Base-by-base conservation (phyloP, 2,329 filamentous ascomycete species). In the Trichoderma harzianum region DNA sequence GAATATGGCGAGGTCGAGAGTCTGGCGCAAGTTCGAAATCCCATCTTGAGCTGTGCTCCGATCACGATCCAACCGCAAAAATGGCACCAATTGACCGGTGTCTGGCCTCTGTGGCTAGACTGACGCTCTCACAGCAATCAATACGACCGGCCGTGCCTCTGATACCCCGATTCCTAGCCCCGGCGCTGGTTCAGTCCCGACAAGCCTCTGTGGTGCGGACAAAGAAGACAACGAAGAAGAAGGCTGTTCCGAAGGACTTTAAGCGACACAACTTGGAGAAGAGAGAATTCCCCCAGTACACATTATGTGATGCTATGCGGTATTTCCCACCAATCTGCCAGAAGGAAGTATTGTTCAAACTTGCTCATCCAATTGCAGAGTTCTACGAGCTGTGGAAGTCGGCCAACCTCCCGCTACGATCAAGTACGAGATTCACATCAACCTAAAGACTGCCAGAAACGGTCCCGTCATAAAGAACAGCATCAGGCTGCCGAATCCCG, bases 251-350 rank as follows among this genome's bases (percentile, higher is more conserved):
- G 78, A 93, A 93, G 82, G 86, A 88, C 12, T 89, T 88, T 74
- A 89, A 88, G 74, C 87, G 89, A 36, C 94, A 90, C 79, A 87
- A 90, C 74, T 81, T 95, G 74, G 88, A 88, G 74, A 84, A 89
- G 74, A 88, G 90, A 57, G 86, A 93, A 43, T 83, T 83, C 51
- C 82, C 82, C 0, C 91, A 93, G 78, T 97, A 92, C 78, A 89
- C 94, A 1, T 86, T 99, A 36, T 92, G 93, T 76, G 96, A 99
- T 84, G 97, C 96, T 18, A 96, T 99, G 90, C 90, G 95, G 93
- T 94, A 72, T 86, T 30, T n/a, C 18, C 14, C 18, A 21, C 32
- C 2, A 16, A 1, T 6, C 14, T 21, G 24, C 1, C 3, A 32
- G 16, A n/a, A 12, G 12, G 24, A n/a, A 21, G 4, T 10, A 34